Percentiles rank a stretch among this genome's conserved stretches.
Conservation (phyloP, 306 rosid species). For the Acmispon strigosus region DNA sequence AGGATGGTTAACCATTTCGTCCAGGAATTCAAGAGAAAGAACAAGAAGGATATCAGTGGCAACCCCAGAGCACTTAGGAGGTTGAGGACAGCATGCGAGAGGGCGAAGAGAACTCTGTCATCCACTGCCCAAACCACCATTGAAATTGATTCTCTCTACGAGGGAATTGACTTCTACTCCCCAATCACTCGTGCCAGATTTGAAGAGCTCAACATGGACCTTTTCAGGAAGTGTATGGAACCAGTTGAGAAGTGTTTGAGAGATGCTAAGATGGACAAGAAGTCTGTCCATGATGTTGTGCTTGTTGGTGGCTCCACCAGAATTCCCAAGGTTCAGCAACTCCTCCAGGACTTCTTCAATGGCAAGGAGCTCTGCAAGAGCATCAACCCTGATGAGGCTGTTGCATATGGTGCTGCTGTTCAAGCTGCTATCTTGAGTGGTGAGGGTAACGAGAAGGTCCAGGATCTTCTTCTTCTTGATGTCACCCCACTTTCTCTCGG, state of each 20-base stretch:
- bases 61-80: conserved; percentile 69
- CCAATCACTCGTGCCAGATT: conserved; percentile 30
- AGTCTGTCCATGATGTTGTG: conserved; percentile 49
- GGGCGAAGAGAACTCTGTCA: too few species aligned
- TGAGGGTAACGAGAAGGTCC: conserved; percentile 78
- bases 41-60: conserved; percentile 67
- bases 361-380: conserved; percentile 30
- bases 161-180: conserved; percentile 66
- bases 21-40: conserved; percentile 66
- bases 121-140: too few species aligned
- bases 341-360: too few species aligned
- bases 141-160: conserved; percentile 65
- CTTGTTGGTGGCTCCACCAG: conserved; percentile 76
- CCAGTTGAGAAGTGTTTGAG: conserved; percentile 35
- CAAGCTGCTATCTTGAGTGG: conserved; percentile 20
- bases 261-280: conserved; percentile 20
- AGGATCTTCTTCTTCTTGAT: conserved; percentile 64
- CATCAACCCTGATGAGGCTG: conserved; percentile 71
- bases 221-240: too few species aligned
- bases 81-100: conserved; percentile 29
- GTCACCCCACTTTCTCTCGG: conserved; percentile 36
- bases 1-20: conserved; percentile 70
- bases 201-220: too few species aligned
- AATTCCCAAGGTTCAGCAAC: conserved; percentile 28
- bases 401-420: conserved; percentile 69